phyloP scores from a whole-genome alignment of 2,329 filamentous ascomycete genomes.

The Microdochium nivale region DNA sequence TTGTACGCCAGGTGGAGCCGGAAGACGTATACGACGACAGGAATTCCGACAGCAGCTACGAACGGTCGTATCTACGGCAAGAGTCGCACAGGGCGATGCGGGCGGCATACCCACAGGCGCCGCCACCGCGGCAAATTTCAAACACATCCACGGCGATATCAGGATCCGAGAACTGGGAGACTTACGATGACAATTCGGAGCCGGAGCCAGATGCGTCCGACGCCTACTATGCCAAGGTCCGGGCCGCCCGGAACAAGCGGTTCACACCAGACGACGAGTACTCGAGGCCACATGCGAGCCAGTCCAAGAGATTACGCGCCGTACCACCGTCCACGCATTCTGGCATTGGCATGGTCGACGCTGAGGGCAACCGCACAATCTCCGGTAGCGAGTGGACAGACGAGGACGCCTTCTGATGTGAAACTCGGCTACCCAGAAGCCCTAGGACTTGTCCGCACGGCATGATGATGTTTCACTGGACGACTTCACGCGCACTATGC shows the following conservation, averaged over 20 bases:
- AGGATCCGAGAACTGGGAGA: slow-evolving; percentile 96
- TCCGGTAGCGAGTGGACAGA: slow-evolving; percentile 61
- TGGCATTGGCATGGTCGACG: slow-evolving; percentile 41
- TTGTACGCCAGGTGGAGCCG: slow-evolving; percentile 54
- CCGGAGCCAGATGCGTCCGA: slow-evolving; percentile 69
- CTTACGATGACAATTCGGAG: slow-evolving; percentile 79
- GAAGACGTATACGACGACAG: slow-evolving; percentile 82
- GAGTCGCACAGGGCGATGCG: slow-evolving; percentile 29
- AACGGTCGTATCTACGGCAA: slow-evolving; percentile 23
- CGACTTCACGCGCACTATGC: too few relatives aligned
- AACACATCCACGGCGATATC: slow-evolving; percentile 69
- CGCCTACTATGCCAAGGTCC: slow-evolving; percentile 70
- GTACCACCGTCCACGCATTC: slow-evolving; percentile 40
- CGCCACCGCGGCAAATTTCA: slow-evolving; percentile 56
- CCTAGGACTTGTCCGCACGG: background rate
- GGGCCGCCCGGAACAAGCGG: slow-evolving; percentile 60
- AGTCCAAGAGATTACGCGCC: slow-evolving; percentile 45
- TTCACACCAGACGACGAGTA: slow-evolving; percentile 41
- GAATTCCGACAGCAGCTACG: slow-evolving; percentile 29
- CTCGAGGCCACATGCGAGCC: slow-evolving; percentile 27
- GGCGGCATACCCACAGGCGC: slow-evolving; percentile 30
- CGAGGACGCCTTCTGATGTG: slow-evolving; percentile 46
- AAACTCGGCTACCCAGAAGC: slow-evolving; percentile 1
- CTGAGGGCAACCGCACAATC: slow-evolving; percentile 53
- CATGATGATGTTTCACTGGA: too few relatives aligned